Base-by-base conservation (phyloP, 805 yeast genomes). In the Candida vartiovaarae region DNA sequence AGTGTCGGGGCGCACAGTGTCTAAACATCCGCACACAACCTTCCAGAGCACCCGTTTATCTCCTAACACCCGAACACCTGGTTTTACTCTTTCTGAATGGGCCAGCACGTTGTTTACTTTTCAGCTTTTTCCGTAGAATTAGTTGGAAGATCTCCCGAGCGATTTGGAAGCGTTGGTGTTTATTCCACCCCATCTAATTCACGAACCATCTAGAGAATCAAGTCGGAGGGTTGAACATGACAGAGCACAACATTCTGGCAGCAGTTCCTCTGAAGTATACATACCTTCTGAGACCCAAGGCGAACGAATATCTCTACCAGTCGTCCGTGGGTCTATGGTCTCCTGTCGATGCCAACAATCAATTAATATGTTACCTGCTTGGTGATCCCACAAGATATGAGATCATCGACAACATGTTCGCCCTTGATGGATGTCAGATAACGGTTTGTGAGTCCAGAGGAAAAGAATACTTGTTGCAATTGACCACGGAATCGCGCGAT, bases 181-280 rank as follows among this genome's bases (percentile, higher is more conserved):
- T 15, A 15, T 15, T 15, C 20, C 20, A 15, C 20, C 20, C 20
- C 20, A 15, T 15, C 20, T 15, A 15, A 15, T 15, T 15, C 20
- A 15, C 1, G 20, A 15, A 15, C 20, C 20, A 15, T 15, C 20
- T 15, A 15, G 20, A 15, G 20, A 15, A 15, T 15, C 20, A 15
- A 15, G 20, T 15, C 20, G 20, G 20, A 15, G 20, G 20, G 20
- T 15, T 15, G 20, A 15, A 7, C 30, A 28, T 28, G 30, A 7
- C 30, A 28, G 30, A 28, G 8, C 30, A 28, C 8, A 28, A 7
- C 30, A 28, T 86, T 15, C 34, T 43, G 28, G 50, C 50, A 3
- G 31, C 48, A 4, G 42, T 51, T 9, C 56, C 58, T 3, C 43
- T 57, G 32, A 49, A 47, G 35, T 57, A 58, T 43, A 48, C 54